Conservation (phyloP, 164 flowering plant species). For the Macadamia tetraphylla region DNA sequence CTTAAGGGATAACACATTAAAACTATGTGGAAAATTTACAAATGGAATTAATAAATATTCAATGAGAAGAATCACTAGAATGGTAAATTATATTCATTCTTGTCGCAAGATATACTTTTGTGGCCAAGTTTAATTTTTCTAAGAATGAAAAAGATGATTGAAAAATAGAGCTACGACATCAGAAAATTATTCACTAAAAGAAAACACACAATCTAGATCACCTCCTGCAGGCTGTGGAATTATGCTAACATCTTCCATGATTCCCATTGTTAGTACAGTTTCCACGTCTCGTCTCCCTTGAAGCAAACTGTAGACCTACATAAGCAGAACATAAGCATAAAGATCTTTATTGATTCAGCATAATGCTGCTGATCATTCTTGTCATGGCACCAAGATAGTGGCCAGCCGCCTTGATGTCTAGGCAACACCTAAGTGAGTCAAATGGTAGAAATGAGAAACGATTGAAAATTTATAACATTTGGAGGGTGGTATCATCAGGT, state of each 20-base stretch:
- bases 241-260: conserved; percentile 97
- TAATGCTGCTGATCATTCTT: too few relatives aligned
- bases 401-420: too few relatives aligned
- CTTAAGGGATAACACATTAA: too few relatives aligned
- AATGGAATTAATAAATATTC: not conserved
- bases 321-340: not conserved
- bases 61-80: too few relatives aligned
- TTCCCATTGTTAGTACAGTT: conserved; percentile 87
- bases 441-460: too few relatives aligned
- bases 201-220: conserved; percentile 17
- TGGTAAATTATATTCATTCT: not conserved
- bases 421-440: too few relatives aligned
- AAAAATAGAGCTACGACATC: not conserved
- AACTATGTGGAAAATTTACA: too few relatives aligned
- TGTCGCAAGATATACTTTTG: not conserved
- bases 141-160: not conserved
- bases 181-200: not conserved
- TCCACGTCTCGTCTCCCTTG: conserved; percentile 97
- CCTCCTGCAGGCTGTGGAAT: conserved; percentile 98
- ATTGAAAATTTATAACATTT: too few relatives aligned
- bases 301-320: conserved; percentile 88
- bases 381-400: too few relatives aligned
- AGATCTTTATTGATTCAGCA: not conserved
- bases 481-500: too few relatives aligned
- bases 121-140: not conserved